These are phyloP conservation scores for Ophiostoma triangulosporum DNA, from an alignment of 2,329 filamentous ascomycete species.

Conservation along the genomic window DNA sequence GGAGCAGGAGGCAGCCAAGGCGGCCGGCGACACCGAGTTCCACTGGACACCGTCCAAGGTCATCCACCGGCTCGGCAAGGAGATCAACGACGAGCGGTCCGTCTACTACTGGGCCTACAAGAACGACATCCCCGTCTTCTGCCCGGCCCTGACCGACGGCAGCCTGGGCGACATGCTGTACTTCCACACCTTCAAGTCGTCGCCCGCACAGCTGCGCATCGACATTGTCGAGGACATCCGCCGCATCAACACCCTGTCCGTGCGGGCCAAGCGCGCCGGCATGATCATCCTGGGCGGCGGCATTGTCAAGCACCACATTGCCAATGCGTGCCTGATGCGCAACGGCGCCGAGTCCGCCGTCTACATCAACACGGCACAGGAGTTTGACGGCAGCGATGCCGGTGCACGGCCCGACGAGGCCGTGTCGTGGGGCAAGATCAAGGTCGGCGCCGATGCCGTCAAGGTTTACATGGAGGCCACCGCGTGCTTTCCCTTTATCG, in stretches of 20 bases:
- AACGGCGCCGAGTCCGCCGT: conserved; percentile 95
- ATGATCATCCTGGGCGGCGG: conserved; percentile 95
- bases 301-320: conserved; percentile 96
- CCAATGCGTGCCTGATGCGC: conserved; percentile 93
- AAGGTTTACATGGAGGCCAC: conserved; percentile 66
- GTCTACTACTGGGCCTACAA: conserved; percentile 97
- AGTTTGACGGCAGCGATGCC: conserved; percentile 95
- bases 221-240: conserved; percentile 93
- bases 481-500: conserved; percentile 51
- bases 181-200: conserved; percentile 90
- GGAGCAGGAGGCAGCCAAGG: conserved; percentile 63
- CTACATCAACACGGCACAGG: conserved; percentile 93
- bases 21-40: conserved; percentile 44
- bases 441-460: conserved; percentile 70
- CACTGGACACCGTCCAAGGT: conserved; percentile 92
- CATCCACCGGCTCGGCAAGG: conserved; percentile 76
- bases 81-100: conserved; percentile 83
- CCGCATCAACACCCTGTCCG: conserved; percentile 80
- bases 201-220: conserved; percentile 65
- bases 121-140: conserved; percentile 95
- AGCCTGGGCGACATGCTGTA: conserved; percentile 97
- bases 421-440: conserved; percentile 98
- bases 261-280: conserved; percentile 73
- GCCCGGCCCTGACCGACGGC: conserved; percentile 87
- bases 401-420: conserved; percentile 92